Base-by-base conservation (phyloP, 202 grass and related monocot genomes). In the Setaria italica region DNA sequence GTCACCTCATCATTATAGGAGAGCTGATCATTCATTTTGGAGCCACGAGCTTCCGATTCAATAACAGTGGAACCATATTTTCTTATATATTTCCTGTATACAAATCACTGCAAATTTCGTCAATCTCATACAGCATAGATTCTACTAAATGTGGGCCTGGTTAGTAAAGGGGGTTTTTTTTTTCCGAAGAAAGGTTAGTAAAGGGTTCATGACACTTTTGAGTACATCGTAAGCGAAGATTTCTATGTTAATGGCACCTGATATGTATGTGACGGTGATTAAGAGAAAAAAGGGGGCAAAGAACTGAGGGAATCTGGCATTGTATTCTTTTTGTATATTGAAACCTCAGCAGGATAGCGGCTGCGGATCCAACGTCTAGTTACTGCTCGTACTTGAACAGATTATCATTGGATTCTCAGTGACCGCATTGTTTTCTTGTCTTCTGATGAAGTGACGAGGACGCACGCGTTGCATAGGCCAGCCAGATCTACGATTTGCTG, bases 391-490 rank as follows among this genome's bases (percentile, higher is more conserved):
- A 50, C 58, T 50, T 32, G 20, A 17, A n/a, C 70, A 67, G 14
- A 19, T 62, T 7, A 12, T 65, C 82, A 62, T 85, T 70, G 87
- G 87, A 89, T 89, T n/a, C 76, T 80, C 74, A 67, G 20, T 14
- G 9, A 59, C 8, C 16, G 51, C 37, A 33, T 50, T 75, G 55
- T 75, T 73, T 74, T 74, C 41, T 78, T 56, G 51, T 51, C 49
- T 48, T 29, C 20, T 43, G 14, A 7, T 35, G 50, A 65, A 49
- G 19, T 4, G 29, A 67, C 46, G 19, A 79, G 16, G 41, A 32
- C 54, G 43, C 16, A 11, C n/a, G 15, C 30, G 25, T 12, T 15
- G 29, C 29, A 62, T 71, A 76, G 32, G 57, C 32, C 43, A 79
- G 57, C 32, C 43, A 79, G 76, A 86, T 69, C 70, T 71, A 63